phyloP scores from a whole-genome alignment of 768 basidiomycete genomes.

The Psilocybe cubensis region DNA sequence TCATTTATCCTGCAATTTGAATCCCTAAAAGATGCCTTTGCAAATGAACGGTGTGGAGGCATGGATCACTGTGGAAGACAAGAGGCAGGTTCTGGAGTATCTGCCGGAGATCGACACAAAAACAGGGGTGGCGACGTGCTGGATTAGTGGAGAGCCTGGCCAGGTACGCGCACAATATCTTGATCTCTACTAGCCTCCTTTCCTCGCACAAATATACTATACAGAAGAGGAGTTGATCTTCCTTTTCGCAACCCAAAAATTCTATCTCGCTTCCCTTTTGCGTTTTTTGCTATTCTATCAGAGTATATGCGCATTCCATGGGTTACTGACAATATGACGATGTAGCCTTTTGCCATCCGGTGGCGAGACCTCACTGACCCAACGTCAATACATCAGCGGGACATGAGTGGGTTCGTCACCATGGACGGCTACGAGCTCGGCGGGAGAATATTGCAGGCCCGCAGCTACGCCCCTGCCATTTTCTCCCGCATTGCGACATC shows the following conservation, averaged over 20 bases:
- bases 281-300: slow-evolving; percentile 8
- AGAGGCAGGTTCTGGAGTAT: slow-evolving; percentile 28
- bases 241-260: not conserved
- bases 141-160: slow-evolving; percentile 32
- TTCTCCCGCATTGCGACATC: slow-evolving; percentile 35
- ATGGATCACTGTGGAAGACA: slow-evolving; percentile 33
- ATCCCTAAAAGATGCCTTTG: slow-evolving; percentile 23
- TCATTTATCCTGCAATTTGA: slow-evolving; percentile 10
- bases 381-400: slow-evolving; percentile 22
- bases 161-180: slow-evolving; percentile 21
- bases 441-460: slow-evolving; percentile 31
- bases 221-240: not conserved
- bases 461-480: slow-evolving; percentile 32
- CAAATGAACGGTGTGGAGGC: slow-evolving; percentile 32
- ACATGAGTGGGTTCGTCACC: slow-evolving; percentile 32
- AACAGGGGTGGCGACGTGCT: slow-evolving; percentile 29
- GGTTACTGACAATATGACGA: slow-evolving; percentile 9
- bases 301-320: not conserved
- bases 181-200: not conserved
- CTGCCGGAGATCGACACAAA: slow-evolving; percentile 27
- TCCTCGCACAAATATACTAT: not conserved
- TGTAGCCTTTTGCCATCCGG: slow-evolving; percentile 31
- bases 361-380: slow-evolving; percentile 30
- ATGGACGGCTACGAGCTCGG: slow-evolving; percentile 34
- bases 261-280: slow-evolving; percentile 6